Conservation (phyloP, 176 grass and related monocot genomes). For the Themeda triandra region DNA sequence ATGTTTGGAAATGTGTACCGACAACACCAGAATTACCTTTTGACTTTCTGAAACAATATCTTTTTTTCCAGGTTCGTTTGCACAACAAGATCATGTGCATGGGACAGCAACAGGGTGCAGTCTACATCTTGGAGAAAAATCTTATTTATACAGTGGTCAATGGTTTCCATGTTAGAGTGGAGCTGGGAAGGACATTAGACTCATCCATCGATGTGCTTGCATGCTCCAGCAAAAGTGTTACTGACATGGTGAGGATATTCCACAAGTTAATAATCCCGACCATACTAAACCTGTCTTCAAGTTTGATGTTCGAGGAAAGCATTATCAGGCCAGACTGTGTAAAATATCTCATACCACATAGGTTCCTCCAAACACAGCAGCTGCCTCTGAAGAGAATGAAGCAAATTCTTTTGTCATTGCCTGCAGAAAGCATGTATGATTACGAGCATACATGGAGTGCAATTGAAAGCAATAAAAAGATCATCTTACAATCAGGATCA, state of each 20-base stretch:
- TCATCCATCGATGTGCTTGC: constrained; percentile 79
- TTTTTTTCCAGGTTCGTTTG: constrained; percentile 67
- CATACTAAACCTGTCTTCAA: constrained; percentile 56
- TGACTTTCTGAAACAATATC: neutral
- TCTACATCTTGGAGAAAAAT: constrained; percentile 77
- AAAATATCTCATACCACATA: constrained; percentile 57
- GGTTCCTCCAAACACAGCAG: constrained; percentile 54
- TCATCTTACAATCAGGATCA: constrained; percentile 54
- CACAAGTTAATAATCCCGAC: constrained; percentile 66
- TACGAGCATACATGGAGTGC: constrained; percentile 78
- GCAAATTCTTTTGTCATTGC: constrained; percentile 70
- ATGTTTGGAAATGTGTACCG: neutral
- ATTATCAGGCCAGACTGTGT: constrained; percentile 76
- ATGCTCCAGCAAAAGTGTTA: constrained; percentile 77
- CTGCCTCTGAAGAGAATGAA: constrained; percentile 76
- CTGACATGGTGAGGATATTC: constrained; percentile 72
- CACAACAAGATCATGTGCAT: constrained; percentile 64
- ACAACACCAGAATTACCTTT: neutral
- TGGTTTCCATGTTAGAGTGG: constrained; percentile 66
- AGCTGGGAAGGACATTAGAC: constrained; percentile 47
- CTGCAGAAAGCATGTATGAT: constrained; percentile 78
- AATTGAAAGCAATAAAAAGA: constrained; percentile 49
- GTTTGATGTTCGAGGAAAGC: constrained; percentile 69
- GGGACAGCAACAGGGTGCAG: constrained; percentile 34
- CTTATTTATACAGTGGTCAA: constrained; percentile 72